A percentile compares a stretch with the other conserved stretches of the same genome.
phyloP scores from a whole-genome alignment of 257 asterid species.

The Nyctanthes arbortristis region DNA sequence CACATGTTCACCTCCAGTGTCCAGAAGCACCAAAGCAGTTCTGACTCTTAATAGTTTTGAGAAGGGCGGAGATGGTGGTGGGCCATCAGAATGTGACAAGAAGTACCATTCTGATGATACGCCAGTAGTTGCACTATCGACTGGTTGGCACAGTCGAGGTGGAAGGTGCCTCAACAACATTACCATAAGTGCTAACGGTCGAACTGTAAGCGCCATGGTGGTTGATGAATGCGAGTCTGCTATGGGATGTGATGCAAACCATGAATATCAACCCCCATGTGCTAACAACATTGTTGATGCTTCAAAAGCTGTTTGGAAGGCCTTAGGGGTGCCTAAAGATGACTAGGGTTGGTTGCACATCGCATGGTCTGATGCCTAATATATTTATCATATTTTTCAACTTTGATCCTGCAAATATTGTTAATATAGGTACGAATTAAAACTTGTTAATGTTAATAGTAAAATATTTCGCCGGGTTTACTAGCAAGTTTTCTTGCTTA shows the following conservation, averaged over 20 bases:
- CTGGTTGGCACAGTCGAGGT: conserved; percentile 39
- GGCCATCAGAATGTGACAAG: conserved; percentile 38
- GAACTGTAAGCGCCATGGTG: conserved; percentile 29
- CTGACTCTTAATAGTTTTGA: conserved; percentile 33
- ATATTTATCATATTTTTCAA: too few species aligned
- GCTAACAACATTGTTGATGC: too few species aligned
- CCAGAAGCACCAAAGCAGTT: conserved; percentile 30
- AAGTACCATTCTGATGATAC: conserved; percentile 32
- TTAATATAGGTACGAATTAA: not conserved
- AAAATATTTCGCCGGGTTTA: not conserved
- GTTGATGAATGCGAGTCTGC: conserved; percentile 37
- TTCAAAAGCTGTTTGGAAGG: conserved; percentile 42
- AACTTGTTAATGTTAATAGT: not conserved
- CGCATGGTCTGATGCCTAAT: conserved; percentile 33
- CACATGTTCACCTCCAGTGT: conserved; percentile 31
- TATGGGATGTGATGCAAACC: conserved; percentile 30
- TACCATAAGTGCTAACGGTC: conserved; percentile 29
- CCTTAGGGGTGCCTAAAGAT: conserved; percentile 27
- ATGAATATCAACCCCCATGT: conserved; percentile 33
- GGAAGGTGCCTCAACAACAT: conserved; percentile 31
- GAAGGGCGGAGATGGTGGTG: conserved; percentile 35
- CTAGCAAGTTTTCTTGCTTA: not conserved
- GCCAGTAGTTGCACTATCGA: conserved; percentile 32
- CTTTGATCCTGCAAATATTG: not conserved
- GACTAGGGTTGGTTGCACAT: conserved; percentile 34